Conservation (phyloP, 495 filamentous ascomycete genomes). For the Penicillium coffeae region DNA sequence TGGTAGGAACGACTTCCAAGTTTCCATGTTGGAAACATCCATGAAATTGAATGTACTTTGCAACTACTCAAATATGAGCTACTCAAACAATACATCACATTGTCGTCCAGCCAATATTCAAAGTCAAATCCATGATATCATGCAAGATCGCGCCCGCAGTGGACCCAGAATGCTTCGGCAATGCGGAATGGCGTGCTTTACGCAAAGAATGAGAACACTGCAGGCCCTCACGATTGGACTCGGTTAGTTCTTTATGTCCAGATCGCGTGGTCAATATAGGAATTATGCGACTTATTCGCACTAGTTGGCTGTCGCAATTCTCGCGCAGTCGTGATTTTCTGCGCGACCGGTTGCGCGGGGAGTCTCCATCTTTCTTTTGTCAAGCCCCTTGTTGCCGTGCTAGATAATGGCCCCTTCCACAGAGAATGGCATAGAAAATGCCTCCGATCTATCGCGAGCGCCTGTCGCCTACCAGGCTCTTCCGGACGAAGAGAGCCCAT, state of each 20-base stretch:
- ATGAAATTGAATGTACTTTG: no score
- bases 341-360: no score
- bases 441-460: not conserved
- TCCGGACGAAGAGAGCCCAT: slow-evolving; percentile 25
- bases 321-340: no score
- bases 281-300: not conserved
- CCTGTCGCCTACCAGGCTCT: not conserved
- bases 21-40: no score
- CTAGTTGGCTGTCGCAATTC: no score
- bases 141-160: no score
- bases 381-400: not conserved
- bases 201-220: slow-evolving; percentile 16
- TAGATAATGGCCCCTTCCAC: not conserved
- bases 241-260: not conserved
- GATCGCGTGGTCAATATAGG: slow-evolving; percentile 2
- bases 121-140: no score
- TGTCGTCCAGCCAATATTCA: not conserved
- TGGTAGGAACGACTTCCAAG: no score
- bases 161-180: no score
- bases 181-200: slow-evolving; percentile 18
- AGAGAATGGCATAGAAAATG: slow-evolving; percentile 4
- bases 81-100: not conserved
- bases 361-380: not conserved
- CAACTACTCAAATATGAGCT: no score
- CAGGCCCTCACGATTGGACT: not conserved